These are phyloP conservation scores for Umbilicaria muhlenbergii DNA, from an alignment of 495 filamentous ascomycete species.

Conservation along the genomic window DNA sequence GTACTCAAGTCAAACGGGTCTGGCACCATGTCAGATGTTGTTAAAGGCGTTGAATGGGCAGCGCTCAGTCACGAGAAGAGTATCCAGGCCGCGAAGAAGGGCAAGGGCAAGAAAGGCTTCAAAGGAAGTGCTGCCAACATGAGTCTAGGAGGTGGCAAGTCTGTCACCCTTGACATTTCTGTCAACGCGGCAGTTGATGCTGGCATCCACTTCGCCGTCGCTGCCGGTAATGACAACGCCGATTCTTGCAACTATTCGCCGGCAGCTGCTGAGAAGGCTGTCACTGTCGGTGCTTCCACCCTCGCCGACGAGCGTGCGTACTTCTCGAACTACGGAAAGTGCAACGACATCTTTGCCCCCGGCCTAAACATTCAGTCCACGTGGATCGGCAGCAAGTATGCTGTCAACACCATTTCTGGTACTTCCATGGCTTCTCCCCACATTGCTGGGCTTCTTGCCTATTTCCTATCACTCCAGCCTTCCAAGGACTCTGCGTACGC, in stretches of 20 bases:
- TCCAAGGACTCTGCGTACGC: constrained; percentile 75
- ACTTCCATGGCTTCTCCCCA: constrained; percentile 99
- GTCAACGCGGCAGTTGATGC: constrained; percentile 85
- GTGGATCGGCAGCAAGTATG: constrained; percentile 91
- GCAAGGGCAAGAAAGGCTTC: constrained; percentile 77
- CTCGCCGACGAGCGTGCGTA: constrained; percentile 92
- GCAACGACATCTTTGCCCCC: constrained; percentile 97
- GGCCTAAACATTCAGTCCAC: constrained; percentile 94
- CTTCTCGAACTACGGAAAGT: constrained; percentile 99
- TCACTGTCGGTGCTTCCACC: constrained; percentile 93
- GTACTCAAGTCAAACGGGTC: constrained; percentile 95
- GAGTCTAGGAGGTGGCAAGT: constrained; percentile 95
- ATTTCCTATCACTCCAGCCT: constrained; percentile 93
- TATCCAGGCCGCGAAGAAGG: constrained; percentile 57
- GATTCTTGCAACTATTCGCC: constrained; percentile 99
- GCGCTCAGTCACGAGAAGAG: constrained; percentile 62
- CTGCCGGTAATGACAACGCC: constrained; percentile 95
- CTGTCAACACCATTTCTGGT: constrained; percentile 95
- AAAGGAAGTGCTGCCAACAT: constrained; percentile 99
- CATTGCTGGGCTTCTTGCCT: constrained; percentile 89
- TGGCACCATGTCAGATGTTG: constrained; percentile 95
- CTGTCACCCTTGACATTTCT: constrained; percentile 69
- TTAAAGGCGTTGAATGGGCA: constrained; percentile 96
- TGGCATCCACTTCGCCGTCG: constrained; percentile 93
- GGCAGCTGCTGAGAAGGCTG: constrained; percentile 77